Evolutionary conservation across 2,329 filamentous ascomycete genomes (phyloP).

Genomic region (Fusarium globosum): DNA sequence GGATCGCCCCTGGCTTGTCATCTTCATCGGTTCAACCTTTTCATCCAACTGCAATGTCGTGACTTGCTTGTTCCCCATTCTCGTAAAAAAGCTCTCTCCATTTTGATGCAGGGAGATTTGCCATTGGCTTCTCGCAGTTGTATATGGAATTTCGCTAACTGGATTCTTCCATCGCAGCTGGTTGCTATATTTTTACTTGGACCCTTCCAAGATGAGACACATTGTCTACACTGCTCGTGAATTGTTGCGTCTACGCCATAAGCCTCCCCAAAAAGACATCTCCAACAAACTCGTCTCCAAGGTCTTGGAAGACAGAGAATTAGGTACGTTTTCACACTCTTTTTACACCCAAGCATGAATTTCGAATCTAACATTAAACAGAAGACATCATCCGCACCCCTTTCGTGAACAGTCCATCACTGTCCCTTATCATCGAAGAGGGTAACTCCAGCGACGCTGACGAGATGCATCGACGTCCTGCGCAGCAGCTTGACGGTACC

Average conservation of each 20-base stretch:
- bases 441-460: constrained; percentile 17
- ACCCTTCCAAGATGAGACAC: constrained; percentile 55
- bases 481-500: constrained; percentile 54
- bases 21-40: not conserved
- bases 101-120: not conserved
- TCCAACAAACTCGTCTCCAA: constrained; percentile 46
- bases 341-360: not conserved
- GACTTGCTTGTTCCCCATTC: not conserved
- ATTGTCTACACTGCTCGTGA: constrained; percentile 58
- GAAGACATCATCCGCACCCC: constrained; percentile 48
- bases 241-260: constrained; percentile 53
- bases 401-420: constrained; percentile 7
- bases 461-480: constrained; percentile 25
- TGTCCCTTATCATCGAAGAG: constrained; percentile 50
- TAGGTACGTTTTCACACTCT: constrained; percentile 50
- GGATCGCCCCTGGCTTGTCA: not conserved
- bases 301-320: constrained; percentile 54
- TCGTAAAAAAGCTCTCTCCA: not conserved
- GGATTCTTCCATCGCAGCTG: constrained; percentile 46
- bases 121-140: constrained; percentile 41
- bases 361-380: constrained; percentile 28
- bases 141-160: constrained; percentile 48
- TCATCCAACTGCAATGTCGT: not conserved
- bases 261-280: constrained; percentile 43
- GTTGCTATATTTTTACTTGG: constrained; percentile 53